Evolutionary conservation across 352 stramenopile species (phyloP), one percentile per base, ranked within the genome.

Genomic region (Thalassiosira mediterranea): DNA sequence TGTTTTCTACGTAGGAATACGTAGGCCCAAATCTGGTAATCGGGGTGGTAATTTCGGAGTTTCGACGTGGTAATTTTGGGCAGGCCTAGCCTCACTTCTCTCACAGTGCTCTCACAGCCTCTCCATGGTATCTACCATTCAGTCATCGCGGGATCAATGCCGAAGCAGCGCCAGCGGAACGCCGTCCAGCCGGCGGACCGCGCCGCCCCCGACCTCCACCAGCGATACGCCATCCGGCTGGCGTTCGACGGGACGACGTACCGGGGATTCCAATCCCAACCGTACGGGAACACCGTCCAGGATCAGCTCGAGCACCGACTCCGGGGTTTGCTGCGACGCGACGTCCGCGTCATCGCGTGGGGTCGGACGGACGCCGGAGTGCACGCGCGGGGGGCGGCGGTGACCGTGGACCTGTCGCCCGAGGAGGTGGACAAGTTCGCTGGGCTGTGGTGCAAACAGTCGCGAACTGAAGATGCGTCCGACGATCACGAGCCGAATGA

Each of bases 251-350:
- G 69, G 0, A 58, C 69, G 0, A 61, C 51, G 0, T 78, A 78
- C 49, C 25, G 64, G 49, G 69, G 69, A 21, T 78, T 72, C 28
- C 69, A 78, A 61, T 54, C 37, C 0, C 69, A 78, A 32, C 52
- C 69, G 19, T 58, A 78, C 32, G 31, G 46, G 13, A 72, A 78
- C 23, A 78, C 69, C 0, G 52, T 78, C 42, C 69, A 78, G 52
- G 69, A 78, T 61, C 49, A 78, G 11, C 23, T 78, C 2, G 69
- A 72, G 47, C 34, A 76, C 10, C 32, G 49, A 46, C 29, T 76
- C 23, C 23, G 49, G 4, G 44, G 38, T 13, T 57, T 78, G 13
- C 13, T 78, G 3, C 52, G 52, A 48, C 59, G 69, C 2, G 32
- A 29, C 21, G 69, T 66, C 13, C 5, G 49, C 5, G 49, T 78